A percentile compares a stretch with the other conserved stretches of the same genome.
Conservation (phyloP, 2,329 filamentous ascomycete genomes). For the Penicillium sp. region DNA sequence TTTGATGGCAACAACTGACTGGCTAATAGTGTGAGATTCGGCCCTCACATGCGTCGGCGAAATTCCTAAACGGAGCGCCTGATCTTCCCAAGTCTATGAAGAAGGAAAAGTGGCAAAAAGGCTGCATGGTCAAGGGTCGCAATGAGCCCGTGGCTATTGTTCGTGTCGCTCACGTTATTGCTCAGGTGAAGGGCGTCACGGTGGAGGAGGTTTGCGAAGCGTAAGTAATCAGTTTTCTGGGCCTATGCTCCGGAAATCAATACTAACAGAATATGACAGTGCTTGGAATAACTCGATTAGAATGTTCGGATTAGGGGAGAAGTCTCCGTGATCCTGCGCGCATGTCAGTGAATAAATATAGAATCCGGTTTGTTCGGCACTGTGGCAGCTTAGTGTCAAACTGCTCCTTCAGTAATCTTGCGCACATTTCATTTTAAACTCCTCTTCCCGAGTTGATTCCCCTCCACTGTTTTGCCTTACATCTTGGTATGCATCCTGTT, state of each 20-base stretch:
- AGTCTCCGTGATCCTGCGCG: constrained; percentile 8
- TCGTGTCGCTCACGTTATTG: constrained; percentile 83
- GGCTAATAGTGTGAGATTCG: constrained; percentile 74
- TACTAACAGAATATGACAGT: constrained; percentile 34
- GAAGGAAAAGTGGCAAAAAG: constrained; percentile 90
- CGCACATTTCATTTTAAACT: too few relatives aligned
- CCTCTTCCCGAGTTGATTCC: too few relatives aligned
- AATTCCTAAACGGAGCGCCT: constrained; percentile 66
- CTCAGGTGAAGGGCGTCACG: constrained; percentile 73
- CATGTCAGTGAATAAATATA: too few relatives aligned
- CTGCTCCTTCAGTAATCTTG: too few relatives aligned
- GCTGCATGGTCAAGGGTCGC: constrained; percentile 86
- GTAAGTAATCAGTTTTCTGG: constrained; percentile 41
- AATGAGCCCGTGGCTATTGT: constrained; percentile 90
- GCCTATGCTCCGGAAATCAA: background rate
- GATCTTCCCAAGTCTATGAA: constrained; percentile 79
- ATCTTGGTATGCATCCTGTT: too few relatives aligned
- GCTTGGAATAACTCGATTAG: constrained; percentile 77
- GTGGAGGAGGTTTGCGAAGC: constrained; percentile 83
- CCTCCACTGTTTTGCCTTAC: too few relatives aligned
- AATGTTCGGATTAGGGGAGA: constrained; percentile 70
- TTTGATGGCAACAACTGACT: constrained; percentile 6
- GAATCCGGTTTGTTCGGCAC: too few relatives aligned
- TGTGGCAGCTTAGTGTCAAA: too few relatives aligned
- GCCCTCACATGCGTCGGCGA: constrained; percentile 79